These are phyloP conservation scores for Primulina huaijiensis DNA, from an alignment of 257 asterid species.

Conservation along the genomic window DNA sequence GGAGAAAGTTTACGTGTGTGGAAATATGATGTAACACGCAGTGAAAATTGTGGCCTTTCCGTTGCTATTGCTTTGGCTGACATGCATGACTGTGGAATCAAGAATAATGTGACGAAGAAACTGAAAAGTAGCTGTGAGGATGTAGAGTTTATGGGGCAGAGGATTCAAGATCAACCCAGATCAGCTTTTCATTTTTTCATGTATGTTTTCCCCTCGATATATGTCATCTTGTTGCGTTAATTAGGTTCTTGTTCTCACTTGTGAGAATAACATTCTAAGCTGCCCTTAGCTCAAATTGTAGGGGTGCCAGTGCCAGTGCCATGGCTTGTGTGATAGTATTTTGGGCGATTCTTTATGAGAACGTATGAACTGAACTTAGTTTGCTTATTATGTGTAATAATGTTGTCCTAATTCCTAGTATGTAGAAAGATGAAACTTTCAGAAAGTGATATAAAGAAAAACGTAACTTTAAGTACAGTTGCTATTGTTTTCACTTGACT, in stretches of 20 bases:
- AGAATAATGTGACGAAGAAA: conserved; percentile 23
- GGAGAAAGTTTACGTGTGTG: background rate
- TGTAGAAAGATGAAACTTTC: background rate
- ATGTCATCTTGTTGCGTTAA: background rate
- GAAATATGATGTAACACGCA: conserved; percentile 18
- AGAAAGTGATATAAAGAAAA: no score
- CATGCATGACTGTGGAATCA: conserved; percentile 30
- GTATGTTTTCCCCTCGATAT: background rate
- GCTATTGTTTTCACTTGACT: no score
- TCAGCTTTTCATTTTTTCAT: conserved; percentile 39
- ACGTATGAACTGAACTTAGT: background rate
- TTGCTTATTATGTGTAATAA: no score
- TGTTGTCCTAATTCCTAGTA: no score
- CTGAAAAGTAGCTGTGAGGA: conserved; percentile 9
- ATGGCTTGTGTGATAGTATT: background rate
- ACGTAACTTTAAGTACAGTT: no score
- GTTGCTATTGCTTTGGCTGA: conserved; percentile 39
- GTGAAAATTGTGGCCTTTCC: conserved; percentile 34
- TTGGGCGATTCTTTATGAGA: background rate
- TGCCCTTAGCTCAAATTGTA: background rate
- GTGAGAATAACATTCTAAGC: background rate
- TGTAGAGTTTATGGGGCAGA: background rate
- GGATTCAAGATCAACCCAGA: conserved; percentile 34
- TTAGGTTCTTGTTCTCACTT: background rate
- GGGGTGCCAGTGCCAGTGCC: no score